Conservation (phyloP, 2,329 filamentous ascomycete genomes). For the Fusarium sp. region DNA sequence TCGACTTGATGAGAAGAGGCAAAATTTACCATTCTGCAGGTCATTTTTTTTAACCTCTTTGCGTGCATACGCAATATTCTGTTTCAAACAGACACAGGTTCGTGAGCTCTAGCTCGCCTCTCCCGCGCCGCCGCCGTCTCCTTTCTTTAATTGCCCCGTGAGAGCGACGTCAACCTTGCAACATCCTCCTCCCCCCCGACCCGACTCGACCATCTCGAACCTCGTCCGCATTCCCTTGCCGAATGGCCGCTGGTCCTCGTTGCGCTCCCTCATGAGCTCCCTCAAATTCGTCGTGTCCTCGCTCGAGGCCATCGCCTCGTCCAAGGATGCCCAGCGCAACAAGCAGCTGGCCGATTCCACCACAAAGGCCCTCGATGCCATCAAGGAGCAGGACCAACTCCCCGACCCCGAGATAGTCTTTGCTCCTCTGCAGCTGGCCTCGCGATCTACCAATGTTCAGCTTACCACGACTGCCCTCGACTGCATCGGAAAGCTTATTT, state of each 20-base stretch:
- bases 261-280: constrained; percentile 81
- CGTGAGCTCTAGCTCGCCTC: constrained; percentile 27
- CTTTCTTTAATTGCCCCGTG: constrained; percentile 38
- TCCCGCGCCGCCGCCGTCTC: constrained; percentile 26
- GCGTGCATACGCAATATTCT: neutral
- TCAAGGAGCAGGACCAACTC: constrained; percentile 85
- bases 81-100: constrained; percentile 8
- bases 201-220: constrained; percentile 16
- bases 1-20: neutral
- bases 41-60: neutral
- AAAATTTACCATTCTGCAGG: neutral
- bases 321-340: constrained; percentile 89
- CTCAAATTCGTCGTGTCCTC: constrained; percentile 96
- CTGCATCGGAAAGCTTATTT: constrained; percentile 98
- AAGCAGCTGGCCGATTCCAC: constrained; percentile 86
- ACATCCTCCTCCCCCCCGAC: constrained; percentile 16
- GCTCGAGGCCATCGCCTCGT: constrained; percentile 89
- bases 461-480: constrained; percentile 92
- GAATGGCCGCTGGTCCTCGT: constrained; percentile 59
- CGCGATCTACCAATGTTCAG: constrained; percentile 85
- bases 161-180: constrained; percentile 31
- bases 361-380: constrained; percentile 83
- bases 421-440: constrained; percentile 88
- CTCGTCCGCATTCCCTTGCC: constrained; percentile 34
- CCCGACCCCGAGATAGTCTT: constrained; percentile 95